Evolutionary conservation across 1,284 basidiomycete genomes (phyloP), one percentile per base, ranked within the genome.

Genomic region (Pisolithus thermaeus): DNA sequence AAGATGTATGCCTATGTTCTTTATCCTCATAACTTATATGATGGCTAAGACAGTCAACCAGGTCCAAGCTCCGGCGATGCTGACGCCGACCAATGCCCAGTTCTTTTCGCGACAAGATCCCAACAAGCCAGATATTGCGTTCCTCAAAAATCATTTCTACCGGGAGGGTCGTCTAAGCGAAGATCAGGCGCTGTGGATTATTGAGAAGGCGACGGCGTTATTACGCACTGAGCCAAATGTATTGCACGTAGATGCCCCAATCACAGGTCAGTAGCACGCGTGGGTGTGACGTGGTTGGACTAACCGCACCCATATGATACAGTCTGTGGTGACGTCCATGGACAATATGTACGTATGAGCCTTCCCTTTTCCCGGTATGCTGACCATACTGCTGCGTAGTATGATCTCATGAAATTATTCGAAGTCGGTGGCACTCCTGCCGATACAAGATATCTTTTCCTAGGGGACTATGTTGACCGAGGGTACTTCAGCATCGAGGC

Each of bases 131-230:
- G 91, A 98, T 71, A 80, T 98, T 62, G 93, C 92, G 32, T 99
- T 96, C 72, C 78, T 99, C 57, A 99, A 99, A 78, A 98, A 98
- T 64, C 96, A 99, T 73, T 97, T 99, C 67, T 98, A 98, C 70
- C 85, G 95, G 50, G 96, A 98, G 70, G 96, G 96, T 0, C 76
- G 92, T 46, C 65, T 97, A 61, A 92, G 85, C 25, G 92, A 97
- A 69, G 91, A 94, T 52, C 90, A 95, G 70, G 92, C 92, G 16
- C 67, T 92, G 51, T 94, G 83, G 74, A 96, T 96, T 64, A 72
- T 97, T 51, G 81, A 87, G 55, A 87, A 86, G 66, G 76, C 85
- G 12, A 88, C 88, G 1, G 87, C 90, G 59, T 61, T 96, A 20
- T 71, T 97, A 56, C 77, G 79, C 49, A 70, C 78, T 25, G 93